Conservation (phyloP, 176 grass and related monocot genomes). For the Rhynchospora pubera region DNA sequence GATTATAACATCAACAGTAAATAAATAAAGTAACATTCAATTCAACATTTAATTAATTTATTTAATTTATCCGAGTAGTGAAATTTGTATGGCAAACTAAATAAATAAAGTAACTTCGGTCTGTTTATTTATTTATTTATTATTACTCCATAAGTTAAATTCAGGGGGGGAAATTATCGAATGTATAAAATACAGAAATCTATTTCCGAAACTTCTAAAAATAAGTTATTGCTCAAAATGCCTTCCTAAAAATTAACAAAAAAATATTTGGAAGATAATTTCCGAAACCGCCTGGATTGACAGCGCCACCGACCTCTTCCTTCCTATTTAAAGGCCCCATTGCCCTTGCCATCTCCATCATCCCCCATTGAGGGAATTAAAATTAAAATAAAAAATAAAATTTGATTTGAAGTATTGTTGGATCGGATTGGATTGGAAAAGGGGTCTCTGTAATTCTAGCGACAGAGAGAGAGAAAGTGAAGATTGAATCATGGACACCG, state of each 20-base stretch:
- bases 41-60: too few relatives aligned
- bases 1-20: too few relatives aligned
- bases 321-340: not conserved
- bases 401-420: too few relatives aligned
- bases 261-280: not conserved
- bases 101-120: too few relatives aligned
- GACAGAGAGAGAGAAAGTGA: not conserved
- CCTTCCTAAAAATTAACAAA: slow-evolving; percentile 8
- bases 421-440: too few relatives aligned
- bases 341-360: not conserved
- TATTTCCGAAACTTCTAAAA: not conserved
- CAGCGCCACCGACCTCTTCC: not conserved
- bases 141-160: too few relatives aligned
- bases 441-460: not conserved
- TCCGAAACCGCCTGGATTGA: not conserved
- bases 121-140: too few relatives aligned
- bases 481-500: not conserved
- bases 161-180: too few relatives aligned
- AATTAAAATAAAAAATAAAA: too few relatives aligned
- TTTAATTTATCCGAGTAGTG: too few relatives aligned
- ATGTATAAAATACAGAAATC: not conserved
- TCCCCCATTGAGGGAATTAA: slow-evolving; percentile 6
- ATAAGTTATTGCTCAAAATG: not conserved
- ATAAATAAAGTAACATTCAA: too few relatives aligned
- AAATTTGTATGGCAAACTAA: not conserved